Evolutionary conservation across 2,329 filamentous ascomycete genomes (phyloP).

Genomic region (Aspergillus chevalieri): DNA sequence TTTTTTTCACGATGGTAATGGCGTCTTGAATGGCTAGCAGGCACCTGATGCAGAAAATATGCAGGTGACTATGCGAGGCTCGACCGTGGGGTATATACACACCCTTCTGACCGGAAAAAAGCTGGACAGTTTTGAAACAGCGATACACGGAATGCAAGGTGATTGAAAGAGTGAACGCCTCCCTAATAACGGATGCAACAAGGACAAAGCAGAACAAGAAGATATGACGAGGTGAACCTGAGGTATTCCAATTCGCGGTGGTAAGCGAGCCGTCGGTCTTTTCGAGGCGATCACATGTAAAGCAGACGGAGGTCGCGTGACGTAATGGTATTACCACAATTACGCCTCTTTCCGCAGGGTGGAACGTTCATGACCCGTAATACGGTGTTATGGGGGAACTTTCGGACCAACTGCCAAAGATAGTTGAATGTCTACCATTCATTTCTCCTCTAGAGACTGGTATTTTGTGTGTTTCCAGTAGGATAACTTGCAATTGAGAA

Average conservation of each 20-base stretch:
- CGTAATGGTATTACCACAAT: conserved; percentile 26
- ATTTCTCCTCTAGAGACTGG: neutral
- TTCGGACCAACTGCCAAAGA: conserved; percentile 16
- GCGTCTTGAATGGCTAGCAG: neutral
- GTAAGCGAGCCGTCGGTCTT: conserved; percentile 13
- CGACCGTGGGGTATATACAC: neutral
- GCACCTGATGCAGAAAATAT: neutral
- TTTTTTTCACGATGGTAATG: neutral
- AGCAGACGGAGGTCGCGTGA: conserved; percentile 28
- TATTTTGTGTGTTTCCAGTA: neutral
- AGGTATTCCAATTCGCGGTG: neutral
- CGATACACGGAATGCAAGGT: neutral
- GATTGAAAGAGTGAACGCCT: neutral
- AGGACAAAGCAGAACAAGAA: neutral
- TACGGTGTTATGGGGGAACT: conserved; percentile 8
- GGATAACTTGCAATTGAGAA: too few relatives aligned
- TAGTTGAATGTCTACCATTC: neutral
- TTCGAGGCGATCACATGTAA: conserved; percentile 31
- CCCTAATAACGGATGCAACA: neutral
- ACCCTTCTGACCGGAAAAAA: neutral
- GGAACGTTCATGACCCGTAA: conserved; percentile 2
- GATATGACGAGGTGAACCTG: neutral
- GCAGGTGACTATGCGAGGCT: neutral
- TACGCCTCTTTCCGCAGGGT: conserved; percentile 6
- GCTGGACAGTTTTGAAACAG: neutral